Conservation (phyloP, 495 filamentous ascomycete genomes). For the Stereocaulon alpinum region DNA sequence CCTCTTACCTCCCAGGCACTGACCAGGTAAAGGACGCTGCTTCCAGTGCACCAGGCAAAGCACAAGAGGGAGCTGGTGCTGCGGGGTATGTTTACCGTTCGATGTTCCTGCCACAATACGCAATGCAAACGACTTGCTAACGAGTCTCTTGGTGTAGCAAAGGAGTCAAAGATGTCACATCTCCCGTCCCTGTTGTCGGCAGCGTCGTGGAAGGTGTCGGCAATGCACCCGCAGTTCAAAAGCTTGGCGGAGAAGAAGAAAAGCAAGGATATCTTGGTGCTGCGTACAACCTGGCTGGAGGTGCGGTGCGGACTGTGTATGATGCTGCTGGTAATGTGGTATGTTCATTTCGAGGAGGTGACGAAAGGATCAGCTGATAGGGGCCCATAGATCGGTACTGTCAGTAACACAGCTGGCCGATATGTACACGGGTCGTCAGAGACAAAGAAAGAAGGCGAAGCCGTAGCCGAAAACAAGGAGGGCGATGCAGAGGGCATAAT, state of each 20-base stretch:
- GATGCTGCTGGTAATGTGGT: constrained; percentile 19
- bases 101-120: too few relatives aligned
- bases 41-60: constrained; percentile 10
- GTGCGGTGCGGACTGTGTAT: constrained; percentile 13
- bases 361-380: not conserved
- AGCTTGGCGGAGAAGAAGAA: constrained; percentile 16
- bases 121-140: not conserved
- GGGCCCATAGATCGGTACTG: constrained; percentile 12
- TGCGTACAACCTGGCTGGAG: constrained; percentile 13
- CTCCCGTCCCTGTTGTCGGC: constrained; percentile 14
- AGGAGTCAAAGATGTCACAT: constrained; percentile 12
- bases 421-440: constrained; percentile 9
- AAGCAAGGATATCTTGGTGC: constrained; percentile 17
- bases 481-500: not conserved
- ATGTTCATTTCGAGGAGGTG: not conserved
- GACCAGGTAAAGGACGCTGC: constrained; percentile 9
- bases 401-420: constrained; percentile 15
- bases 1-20: constrained; percentile 13
- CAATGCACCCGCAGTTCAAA: constrained; percentile 15
- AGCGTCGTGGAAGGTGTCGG: constrained; percentile 17
- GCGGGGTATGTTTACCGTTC: constrained; percentile 7
- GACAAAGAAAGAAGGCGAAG: not conserved
- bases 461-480: not conserved
- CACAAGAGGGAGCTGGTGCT: constrained; percentile 10
- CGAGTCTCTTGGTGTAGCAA: not conserved